These are phyloP conservation scores for Aspergillus sp. DNA, from an alignment of 2,329 filamentous ascomycete species.

Conservation along the genomic window DNA sequence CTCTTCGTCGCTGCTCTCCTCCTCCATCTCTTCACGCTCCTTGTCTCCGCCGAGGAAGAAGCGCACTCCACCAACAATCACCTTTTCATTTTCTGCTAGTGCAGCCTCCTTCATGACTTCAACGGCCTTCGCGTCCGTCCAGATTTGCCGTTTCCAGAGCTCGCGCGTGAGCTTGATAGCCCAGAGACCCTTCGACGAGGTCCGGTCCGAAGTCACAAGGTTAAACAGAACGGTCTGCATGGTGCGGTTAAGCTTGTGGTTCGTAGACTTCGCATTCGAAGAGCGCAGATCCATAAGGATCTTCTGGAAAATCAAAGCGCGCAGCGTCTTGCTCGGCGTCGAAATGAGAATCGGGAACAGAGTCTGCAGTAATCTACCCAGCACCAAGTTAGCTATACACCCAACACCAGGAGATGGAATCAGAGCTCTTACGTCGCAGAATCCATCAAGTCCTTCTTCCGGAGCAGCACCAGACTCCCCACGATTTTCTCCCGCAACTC, in stretches of 20 bases:
- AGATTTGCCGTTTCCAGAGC: constrained; percentile 94
- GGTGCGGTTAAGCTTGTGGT: constrained; percentile 90
- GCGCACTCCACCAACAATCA: constrained; percentile 80
- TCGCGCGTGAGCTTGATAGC: constrained; percentile 94
- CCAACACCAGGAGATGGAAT: background rate
- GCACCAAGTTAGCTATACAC: constrained; percentile 2
- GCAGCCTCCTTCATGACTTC: constrained; percentile 97
- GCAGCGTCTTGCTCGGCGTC: constrained; percentile 89
- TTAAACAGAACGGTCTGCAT: constrained; percentile 95
- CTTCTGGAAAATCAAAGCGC: constrained; percentile 82
- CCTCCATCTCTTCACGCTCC: constrained; percentile 89
- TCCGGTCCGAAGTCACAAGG: constrained; percentile 81
- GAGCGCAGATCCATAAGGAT: constrained; percentile 89
- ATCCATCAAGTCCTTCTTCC: constrained; percentile 90
- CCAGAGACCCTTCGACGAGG: constrained; percentile 88
- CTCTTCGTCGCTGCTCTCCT: constrained; percentile 82
- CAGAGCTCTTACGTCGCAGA: constrained; percentile 62
- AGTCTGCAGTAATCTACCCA: constrained; percentile 71
- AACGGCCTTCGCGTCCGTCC: constrained; percentile 93
- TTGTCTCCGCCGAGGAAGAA: constrained; percentile 98
- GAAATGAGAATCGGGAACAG: constrained; percentile 92
- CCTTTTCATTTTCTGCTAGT: constrained; percentile 89
- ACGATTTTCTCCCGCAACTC: constrained; percentile 95
- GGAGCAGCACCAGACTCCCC: constrained; percentile 81
- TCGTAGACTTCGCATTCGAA: constrained; percentile 83